Conservation (phyloP, 306 rosid genomes). For the Glycyrrhiza uralensis region DNA sequence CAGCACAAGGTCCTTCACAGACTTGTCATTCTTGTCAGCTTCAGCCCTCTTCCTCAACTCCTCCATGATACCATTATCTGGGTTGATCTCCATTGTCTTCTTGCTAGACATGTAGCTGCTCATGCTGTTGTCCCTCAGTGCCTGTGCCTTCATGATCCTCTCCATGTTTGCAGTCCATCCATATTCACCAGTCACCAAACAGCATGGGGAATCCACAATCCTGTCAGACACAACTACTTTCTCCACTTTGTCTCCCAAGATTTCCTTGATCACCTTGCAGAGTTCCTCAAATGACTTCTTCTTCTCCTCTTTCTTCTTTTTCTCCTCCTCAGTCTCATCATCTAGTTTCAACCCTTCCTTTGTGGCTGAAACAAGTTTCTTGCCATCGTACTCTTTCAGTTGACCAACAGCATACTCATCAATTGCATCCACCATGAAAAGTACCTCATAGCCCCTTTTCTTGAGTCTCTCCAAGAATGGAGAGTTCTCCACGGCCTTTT, state of each 20-base stretch:
- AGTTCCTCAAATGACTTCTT: slow-evolving; percentile 62
- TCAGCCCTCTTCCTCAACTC: slow-evolving; percentile 67
- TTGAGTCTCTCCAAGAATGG: slow-evolving; percentile 67
- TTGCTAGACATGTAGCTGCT: slow-evolving; percentile 64
- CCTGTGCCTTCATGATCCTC: slow-evolving; percentile 75
- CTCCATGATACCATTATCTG: slow-evolving; percentile 73
- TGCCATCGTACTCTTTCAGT: slow-evolving; percentile 62
- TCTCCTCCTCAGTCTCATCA: slow-evolving; percentile 64
- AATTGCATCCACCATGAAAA: slow-evolving; percentile 69
- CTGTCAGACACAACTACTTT: slow-evolving; percentile 68
- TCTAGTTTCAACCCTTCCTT: slow-evolving; percentile 67
- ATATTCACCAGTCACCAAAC: slow-evolving; percentile 72
- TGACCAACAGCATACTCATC: slow-evolving; percentile 73
- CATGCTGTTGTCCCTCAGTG: slow-evolving; percentile 70
- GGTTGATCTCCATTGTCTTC: slow-evolving; percentile 79
- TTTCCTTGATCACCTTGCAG: slow-evolving; percentile 59
- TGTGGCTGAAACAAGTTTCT: slow-evolving; percentile 66
- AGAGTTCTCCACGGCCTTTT: slow-evolving; percentile 68
- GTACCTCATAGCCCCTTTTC: slow-evolving; percentile 68
- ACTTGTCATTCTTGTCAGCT: slow-evolving; percentile 62
- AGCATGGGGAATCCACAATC: slow-evolving; percentile 69
- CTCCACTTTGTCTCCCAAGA: slow-evolving; percentile 61
- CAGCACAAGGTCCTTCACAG: slow-evolving; percentile 62
- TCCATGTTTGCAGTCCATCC: slow-evolving; percentile 81
- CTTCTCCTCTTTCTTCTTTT: slow-evolving; percentile 55